These are phyloP conservation scores for Heliophila coronopifolia DNA, from an alignment of 441 rosid genomes.

Conservation along the genomic window DNA sequence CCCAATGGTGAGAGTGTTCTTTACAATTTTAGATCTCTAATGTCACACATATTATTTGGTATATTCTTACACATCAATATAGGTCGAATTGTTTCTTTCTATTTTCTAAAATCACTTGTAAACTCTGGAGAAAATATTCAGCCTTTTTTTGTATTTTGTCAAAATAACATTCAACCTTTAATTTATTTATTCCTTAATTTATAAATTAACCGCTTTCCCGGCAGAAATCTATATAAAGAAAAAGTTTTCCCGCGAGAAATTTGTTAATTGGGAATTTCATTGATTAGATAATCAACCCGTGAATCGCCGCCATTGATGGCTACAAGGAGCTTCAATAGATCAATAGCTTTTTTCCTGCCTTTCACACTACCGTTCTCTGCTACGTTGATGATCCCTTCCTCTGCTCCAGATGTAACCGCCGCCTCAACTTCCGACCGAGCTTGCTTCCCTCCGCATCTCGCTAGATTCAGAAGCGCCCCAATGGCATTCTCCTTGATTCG, in stretches of 20 bases:
- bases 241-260: too few relatives aligned
- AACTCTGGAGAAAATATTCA: too few relatives aligned
- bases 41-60: conserved; percentile 8
- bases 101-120: too few relatives aligned
- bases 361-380: conserved; percentile 51
- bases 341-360: conserved; percentile 62
- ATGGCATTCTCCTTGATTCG: conserved; percentile 73
- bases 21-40: conserved; percentile 2
- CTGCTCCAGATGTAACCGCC: conserved; percentile 30
- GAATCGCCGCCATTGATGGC: conserved; percentile 28
- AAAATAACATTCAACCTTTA: too few relatives aligned
- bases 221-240: too few relatives aligned
- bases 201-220: too few relatives aligned
- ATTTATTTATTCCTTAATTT: too few relatives aligned
- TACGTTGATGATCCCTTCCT: conserved; percentile 50
- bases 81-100: too few relatives aligned
- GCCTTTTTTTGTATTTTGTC: too few relatives aligned
- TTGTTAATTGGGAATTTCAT: too few relatives aligned
- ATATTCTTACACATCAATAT: conserved; percentile 6
- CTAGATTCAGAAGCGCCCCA: conserved; percentile 64
- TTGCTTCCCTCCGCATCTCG: conserved; percentile 45
- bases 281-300: conserved; percentile 25
- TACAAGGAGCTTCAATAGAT: conserved; percentile 40
- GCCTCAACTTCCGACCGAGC: conserved; percentile 41
- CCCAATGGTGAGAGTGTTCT: background rate